Conservation (phyloP, 192 early-diverging fungal genomes). For the Coemansia sp. region DNA sequence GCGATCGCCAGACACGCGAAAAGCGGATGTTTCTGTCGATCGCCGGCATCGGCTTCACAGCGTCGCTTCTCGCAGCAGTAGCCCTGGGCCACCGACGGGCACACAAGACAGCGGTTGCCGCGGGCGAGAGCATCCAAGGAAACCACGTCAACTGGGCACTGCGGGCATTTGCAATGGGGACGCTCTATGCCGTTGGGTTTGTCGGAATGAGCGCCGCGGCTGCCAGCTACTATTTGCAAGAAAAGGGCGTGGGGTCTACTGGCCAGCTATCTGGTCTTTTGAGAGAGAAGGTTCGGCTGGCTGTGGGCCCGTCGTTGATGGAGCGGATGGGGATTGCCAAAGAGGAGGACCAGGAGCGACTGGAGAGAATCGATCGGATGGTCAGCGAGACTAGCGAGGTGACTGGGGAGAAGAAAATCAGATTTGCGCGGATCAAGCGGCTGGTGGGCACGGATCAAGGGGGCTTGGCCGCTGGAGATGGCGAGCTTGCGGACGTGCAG, state of each 20-base stretch:
- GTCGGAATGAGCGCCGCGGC: conserved; percentile 25
- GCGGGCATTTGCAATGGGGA: conserved; percentile 40
- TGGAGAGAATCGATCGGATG: conserved; percentile 20
- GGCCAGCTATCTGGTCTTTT: conserved; percentile 16
- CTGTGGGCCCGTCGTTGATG: conserved; percentile 13
- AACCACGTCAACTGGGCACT: conserved; percentile 29
- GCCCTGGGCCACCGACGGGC: conserved; percentile 44
- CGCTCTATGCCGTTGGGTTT: conserved; percentile 38
- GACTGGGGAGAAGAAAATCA: conserved; percentile 28
- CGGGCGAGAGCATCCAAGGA: conserved; percentile 21
- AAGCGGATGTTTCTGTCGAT: conserved; percentile 25
- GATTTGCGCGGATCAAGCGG: conserved; percentile 28
- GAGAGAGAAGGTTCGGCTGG: conserved; percentile 6
- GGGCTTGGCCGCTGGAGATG: no score
- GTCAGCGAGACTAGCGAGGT: conserved; percentile 20
- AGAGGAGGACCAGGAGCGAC: conserved; percentile 14
- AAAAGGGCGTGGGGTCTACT: conserved; percentile 16
- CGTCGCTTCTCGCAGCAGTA: conserved; percentile 27
- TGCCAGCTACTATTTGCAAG: conserved; percentile 33
- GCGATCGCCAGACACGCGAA: conserved; percentile 32
- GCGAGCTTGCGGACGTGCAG: no score
- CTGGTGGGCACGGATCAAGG: conserved; percentile 11
- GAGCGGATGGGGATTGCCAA: conserved; percentile 15
- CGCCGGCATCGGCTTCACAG: conserved; percentile 31
- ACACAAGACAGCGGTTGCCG: conserved; percentile 12